Base-by-base conservation (phyloP, 306 rosid genomes). In the apple (Malus domestica) region DNA sequence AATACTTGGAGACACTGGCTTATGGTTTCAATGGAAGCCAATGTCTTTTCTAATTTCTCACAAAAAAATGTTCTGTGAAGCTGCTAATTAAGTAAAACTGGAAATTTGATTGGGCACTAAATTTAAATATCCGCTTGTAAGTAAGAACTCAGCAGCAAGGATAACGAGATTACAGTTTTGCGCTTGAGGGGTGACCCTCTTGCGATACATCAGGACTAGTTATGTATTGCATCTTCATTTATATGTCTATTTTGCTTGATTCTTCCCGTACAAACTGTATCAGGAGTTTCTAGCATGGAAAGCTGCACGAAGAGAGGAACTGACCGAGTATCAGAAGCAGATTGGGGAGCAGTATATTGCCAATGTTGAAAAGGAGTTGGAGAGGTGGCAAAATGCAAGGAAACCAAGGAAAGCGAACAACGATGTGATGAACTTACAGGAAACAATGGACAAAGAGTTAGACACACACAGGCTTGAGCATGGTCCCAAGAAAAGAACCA, bases 381-480 rank as follows among this genome's bases (percentile, higher is more conserved):
- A 92, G 80, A 92, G 96, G 84, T 95, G 99, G 99, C 96, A 95
- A 76, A 95, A 89, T 76, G 96, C 96, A 40, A 87, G 97, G 71
- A 95, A 87, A 38, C 81, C 90, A 67, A 89, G 91, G 82, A 92
- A 90, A 71, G 87, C 58, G 64, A 89, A 81, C 73, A 85, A 85
- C 64, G 92, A 89, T 61, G 66, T 64, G n/a, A 86, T 87, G 77
- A 87, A 92, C 86, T 87, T 96, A 79, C 99, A 96, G 83, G 98
- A 96, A 85, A 96, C 97, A 54, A 96, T 96, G 99, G 99, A 96
- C 90, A 88, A 92, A 87, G 99, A 95, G 78, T 76, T 95, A 82
- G 99, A 95, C 74, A 92, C 91, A 29, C 99, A 95, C 74, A 89
- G 99, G 89, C 96, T 95, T 25, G 99, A 95, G 91, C 97, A 95